Conservation (phyloP, 73 alveolate species). For the Symbiodinium natans region DNA sequence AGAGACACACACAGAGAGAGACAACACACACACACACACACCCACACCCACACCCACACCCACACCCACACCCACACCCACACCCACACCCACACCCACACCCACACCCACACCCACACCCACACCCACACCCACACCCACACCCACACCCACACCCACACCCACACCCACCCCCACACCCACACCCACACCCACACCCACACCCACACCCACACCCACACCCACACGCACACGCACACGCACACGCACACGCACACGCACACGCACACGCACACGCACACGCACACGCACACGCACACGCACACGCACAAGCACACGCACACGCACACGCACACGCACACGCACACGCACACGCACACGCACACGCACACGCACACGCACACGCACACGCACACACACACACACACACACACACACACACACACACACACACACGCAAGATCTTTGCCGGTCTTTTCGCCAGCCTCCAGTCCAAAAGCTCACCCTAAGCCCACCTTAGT, state of each 20-base stretch:
- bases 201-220: conserved; percentile 29
- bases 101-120: neutral
- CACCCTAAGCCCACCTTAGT: too few species aligned
- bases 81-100: conserved; percentile 3
- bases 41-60: neutral
- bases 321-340: conserved; percentile 42
- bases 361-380: conserved; percentile 48
- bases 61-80: neutral
- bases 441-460: too few species aligned
- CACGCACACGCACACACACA: conserved; percentile 37
- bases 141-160: conserved; percentile 20
- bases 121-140: neutral
- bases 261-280: conserved; percentile 34
- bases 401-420: conserved; percentile 50
- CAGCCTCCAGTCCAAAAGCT: too few species aligned
- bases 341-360: conserved; percentile 40
- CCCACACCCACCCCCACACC: conserved; percentile 7
- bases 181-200: conserved; percentile 35
- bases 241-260: conserved; percentile 40
- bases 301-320: conserved; percentile 48
- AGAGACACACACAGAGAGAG: neutral
- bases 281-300: conserved; percentile 51
- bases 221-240: conserved; percentile 26
- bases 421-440: conserved; percentile 41
- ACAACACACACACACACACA: conserved; percentile 7